Base-by-base conservation (phyloP, 2,329 filamentous ascomycete species). In the Capronia americana region DNA sequence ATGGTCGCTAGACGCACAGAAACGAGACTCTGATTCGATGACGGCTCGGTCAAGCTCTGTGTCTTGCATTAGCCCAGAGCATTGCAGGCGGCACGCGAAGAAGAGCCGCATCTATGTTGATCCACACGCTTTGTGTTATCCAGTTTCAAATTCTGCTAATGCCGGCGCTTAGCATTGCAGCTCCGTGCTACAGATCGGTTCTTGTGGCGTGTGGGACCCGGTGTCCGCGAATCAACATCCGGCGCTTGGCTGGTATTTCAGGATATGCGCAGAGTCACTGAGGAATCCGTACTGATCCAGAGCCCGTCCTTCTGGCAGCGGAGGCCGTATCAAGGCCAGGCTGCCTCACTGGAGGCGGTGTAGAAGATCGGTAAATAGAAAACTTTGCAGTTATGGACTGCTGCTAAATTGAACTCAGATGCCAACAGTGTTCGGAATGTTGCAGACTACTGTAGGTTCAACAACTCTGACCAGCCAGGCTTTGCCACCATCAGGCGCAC, bases 31-130 rank as follows among this genome's bases (percentile, higher is more conserved):
- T 56, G 24, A 48, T 55, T 62, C 17, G 51, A n/a, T 48, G 28
- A 8, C 20, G 4, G 53, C 4, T 10, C 24, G 20, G 28, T 20
- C 28, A 55, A 34, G 26, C 24, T 55, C 17, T 10, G n/a, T 32
- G 12, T 20, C 28, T 14, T 55, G 53, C 53, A 55, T 55, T 28
- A 32, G 53, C 17, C 48, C 48, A 12, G 28, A 30, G n/a, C n/a
- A 30, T 32, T 26, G 30, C n/a, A 8, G 14, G 58, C 30, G 28
- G 32, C 58, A 61, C 3, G 46, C 30, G 8, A 38, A 14, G 7
- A 30, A 61, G 58, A 61, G 48, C 58, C 30, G 28, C 46, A 61
- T 38, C 28, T 61, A 8, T 12, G 24, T 50, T 50, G 12, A 26
- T 7, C n/a, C 20, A 34, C 5, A 17, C 12, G 11, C 48, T 20